These are phyloP conservation scores for Cymbopogon flexuosus DNA, from an alignment of 202 grass and related monocot species.

Conservation along the genomic window DNA sequence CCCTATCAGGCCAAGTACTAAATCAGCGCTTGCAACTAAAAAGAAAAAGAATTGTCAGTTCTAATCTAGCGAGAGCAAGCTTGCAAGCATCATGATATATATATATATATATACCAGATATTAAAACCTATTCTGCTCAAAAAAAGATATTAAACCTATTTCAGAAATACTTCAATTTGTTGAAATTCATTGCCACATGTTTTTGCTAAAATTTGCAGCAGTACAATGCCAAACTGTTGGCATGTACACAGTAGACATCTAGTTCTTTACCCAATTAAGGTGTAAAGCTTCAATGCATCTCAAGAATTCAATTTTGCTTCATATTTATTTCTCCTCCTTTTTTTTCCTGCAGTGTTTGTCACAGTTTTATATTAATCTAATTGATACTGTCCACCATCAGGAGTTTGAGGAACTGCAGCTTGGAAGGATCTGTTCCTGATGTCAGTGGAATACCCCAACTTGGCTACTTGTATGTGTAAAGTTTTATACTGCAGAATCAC, in stretches of 20 bases:
- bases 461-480: constrained; percentile 76
- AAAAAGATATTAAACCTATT: neutral
- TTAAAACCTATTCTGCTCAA: no score
- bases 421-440: constrained; percentile 75
- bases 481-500: constrained; percentile 7
- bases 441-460: constrained; percentile 71
- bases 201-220: neutral
- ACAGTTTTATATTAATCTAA: constrained; percentile 4
- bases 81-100: neutral
- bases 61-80: neutral
- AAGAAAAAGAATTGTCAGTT: neutral
- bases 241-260: neutral
- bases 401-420: constrained; percentile 97
- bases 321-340: neutral
- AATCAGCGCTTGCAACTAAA: neutral
- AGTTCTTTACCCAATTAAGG: neutral
- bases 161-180: neutral
- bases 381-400: constrained; percentile 43
- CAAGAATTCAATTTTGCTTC: neutral
- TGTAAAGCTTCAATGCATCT: constrained; percentile 6
- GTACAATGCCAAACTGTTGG: neutral
- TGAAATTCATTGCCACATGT: neutral
- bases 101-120: no score
- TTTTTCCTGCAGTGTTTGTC: neutral
- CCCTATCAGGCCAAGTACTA: no score